Conservation (phyloP, 2,329 filamentous ascomycete species). For the Phialocephala subalpina region DNA sequence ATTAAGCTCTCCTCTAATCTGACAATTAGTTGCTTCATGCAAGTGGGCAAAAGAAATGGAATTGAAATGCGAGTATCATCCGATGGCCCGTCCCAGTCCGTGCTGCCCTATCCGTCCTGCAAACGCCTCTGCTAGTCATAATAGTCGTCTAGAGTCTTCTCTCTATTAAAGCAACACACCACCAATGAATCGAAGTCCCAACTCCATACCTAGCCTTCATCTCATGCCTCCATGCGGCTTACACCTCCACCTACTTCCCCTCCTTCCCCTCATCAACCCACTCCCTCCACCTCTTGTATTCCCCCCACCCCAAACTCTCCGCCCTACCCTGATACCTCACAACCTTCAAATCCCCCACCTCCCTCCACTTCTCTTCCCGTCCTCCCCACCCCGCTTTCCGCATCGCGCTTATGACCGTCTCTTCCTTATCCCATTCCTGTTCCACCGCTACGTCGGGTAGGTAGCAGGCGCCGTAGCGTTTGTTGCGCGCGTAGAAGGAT, state of each 20-base stretch:
- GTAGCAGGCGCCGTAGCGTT: conserved; percentile 86
- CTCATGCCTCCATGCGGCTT: neutral
- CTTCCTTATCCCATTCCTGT: conserved; percentile 95
- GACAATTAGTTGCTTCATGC: neutral
- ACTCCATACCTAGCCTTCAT: neutral
- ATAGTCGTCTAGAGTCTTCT: neutral
- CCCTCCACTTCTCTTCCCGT: conserved; percentile 70
- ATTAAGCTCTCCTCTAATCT: too few species aligned
- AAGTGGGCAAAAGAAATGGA: neutral
- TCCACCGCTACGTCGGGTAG: conserved; percentile 90
- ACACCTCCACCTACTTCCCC: conserved; percentile 4
- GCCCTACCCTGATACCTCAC: conserved; percentile 89
- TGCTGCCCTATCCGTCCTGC: neutral
- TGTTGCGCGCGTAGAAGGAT: conserved; percentile 77
- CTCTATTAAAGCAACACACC: neutral
- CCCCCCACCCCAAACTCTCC: conserved; percentile 71
- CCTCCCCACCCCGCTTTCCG: conserved; percentile 93
- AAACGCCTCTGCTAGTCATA: neutral
- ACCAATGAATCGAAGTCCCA: neutral
- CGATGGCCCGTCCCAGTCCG: neutral
- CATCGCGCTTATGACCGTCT: conserved; percentile 89
- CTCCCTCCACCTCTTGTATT: conserved; percentile 82
- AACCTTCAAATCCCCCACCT: conserved; percentile 76
- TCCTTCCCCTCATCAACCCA: conserved; percentile 60
- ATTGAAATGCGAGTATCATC: neutral